phyloP scores from a whole-genome alignment of 164 flowering plant species.

The Kalanchoe fedtschenkoi region DNA sequence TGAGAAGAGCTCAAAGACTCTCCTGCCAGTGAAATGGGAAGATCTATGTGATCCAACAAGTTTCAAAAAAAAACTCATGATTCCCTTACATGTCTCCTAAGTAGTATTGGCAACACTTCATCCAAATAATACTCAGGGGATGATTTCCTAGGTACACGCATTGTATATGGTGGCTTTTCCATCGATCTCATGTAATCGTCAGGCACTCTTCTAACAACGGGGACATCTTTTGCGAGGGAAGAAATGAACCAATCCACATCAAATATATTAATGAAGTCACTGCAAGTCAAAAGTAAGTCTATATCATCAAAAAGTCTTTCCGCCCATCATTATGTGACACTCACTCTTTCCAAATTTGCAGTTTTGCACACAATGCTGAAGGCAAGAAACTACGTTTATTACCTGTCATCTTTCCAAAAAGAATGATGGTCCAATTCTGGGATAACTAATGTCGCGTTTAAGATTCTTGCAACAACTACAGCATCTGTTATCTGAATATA shows the following conservation, averaged over 20 bases:
- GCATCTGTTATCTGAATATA: slow-evolving; percentile 87
- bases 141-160: slow-evolving; percentile 97
- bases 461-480: slow-evolving; percentile 88
- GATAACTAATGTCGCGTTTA: slow-evolving; percentile 89
- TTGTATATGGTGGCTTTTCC: slow-evolving; percentile 95
- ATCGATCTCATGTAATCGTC: slow-evolving; percentile 80
- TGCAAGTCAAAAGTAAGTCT: slow-evolving; percentile 31
- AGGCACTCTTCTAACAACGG: slow-evolving; percentile 69
- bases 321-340: background rate
- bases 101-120: slow-evolving; percentile 81
- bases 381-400: slow-evolving; percentile 4
- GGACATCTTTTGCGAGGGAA: slow-evolving; percentile 76
- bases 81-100: slow-evolving; percentile 71
- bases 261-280: slow-evolving; percentile 75
- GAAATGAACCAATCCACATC: slow-evolving; percentile 92
- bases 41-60: background rate
- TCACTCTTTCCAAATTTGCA: background rate
- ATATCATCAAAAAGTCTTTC: background rate
- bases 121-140: slow-evolving; percentile 82
- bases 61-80: background rate
- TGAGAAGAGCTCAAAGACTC: background rate
- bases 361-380: background rate
- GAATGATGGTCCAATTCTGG: slow-evolving; percentile 95
- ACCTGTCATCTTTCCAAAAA: slow-evolving; percentile 97
- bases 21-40: background rate